Base-by-base conservation (phyloP, 1,139 yeast species). In the Debaryomyces fabryi region DNA sequence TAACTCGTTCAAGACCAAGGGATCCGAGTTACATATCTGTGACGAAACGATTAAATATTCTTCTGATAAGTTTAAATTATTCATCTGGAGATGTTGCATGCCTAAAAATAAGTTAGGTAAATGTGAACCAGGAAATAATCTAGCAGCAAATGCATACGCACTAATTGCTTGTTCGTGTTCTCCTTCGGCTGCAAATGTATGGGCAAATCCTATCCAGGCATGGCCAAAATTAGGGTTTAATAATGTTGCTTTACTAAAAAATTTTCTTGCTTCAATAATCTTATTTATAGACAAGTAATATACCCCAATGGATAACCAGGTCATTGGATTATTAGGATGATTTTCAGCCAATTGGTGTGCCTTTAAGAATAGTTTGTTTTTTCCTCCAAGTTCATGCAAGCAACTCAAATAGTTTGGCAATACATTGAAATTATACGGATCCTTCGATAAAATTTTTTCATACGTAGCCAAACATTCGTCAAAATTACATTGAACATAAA, bases 121-220 rank as follows among this genome's bases (percentile, higher is more conserved):
- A 66, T 93, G 98, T 5, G 95, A 86, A 2, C 99, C 99, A 0
- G 96, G 97, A 61, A 93, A 95, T 44, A 92, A 76, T 51, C 97
- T 73, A 0, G 97, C 92, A 0, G 98, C 98, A 32, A 96, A 92
- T 1, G 98, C 93, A 68, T 92, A 95, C 0, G 99, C 99, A 51
- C 97, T 86, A 18, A 93, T 87, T 1, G 99, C 99, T 66, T 95
- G 99, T 64, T 95, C 99, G 61, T 95, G 98, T 67, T 95, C 99
- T 8, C 97, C 96, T 65, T 95, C 99, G 1, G 89, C 87, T 0
- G 97, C 97, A 78, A 91, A 95, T 0, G 99, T 92, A 63, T 93
- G 98, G 1, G 98, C 98, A 72, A 95, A 95, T 1, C 98, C 99
- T 42, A 95, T 85, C 99, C 99, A 95, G 1, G 98, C 97, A 48